Evolutionary conservation across 306 rosid genomes (phyloP).

Genomic region (Fagus crenata): DNA sequence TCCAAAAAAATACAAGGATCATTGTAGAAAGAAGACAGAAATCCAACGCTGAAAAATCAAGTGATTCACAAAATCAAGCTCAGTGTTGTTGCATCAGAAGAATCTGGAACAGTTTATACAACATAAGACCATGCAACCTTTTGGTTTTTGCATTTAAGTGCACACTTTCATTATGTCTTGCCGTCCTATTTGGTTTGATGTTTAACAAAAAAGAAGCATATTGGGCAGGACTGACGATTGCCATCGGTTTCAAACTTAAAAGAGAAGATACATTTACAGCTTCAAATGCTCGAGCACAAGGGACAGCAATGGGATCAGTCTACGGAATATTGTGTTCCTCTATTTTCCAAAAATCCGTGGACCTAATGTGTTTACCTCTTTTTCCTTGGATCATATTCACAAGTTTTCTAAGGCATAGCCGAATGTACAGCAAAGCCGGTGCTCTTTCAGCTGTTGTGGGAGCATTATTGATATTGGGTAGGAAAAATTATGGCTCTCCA

Average conservation of each 20-base stretch:
- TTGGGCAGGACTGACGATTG: constrained; percentile 77
- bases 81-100: not conserved
- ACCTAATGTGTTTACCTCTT: constrained; percentile 48
- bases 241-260: constrained; percentile 51
- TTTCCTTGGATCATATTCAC: constrained; percentile 70
- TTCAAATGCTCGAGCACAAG: constrained; percentile 74
- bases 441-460: constrained; percentile 63
- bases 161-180: constrained; percentile 62
- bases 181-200: constrained; percentile 59
- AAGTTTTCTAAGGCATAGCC: constrained; percentile 63
- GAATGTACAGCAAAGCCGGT: constrained; percentile 76
- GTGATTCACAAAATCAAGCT: not conserved
- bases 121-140: constrained; percentile 37
- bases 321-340: constrained; percentile 62
- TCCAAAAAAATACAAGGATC: constrained; percentile 3
- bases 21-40: too few species aligned
- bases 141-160: constrained; percentile 64
- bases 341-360: constrained; percentile 31
- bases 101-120: constrained; percentile 20
- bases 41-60: constrained; percentile 12
- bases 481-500: constrained; percentile 61
- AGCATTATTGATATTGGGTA: constrained; percentile 70
- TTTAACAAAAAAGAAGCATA: constrained; percentile 56
- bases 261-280: constrained; percentile 57
- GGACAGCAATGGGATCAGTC: constrained; percentile 74